These are phyloP conservation scores for Helenozyma rhizophorensis DNA, from an alignment of 805 yeast species.

Conservation along the genomic window DNA sequence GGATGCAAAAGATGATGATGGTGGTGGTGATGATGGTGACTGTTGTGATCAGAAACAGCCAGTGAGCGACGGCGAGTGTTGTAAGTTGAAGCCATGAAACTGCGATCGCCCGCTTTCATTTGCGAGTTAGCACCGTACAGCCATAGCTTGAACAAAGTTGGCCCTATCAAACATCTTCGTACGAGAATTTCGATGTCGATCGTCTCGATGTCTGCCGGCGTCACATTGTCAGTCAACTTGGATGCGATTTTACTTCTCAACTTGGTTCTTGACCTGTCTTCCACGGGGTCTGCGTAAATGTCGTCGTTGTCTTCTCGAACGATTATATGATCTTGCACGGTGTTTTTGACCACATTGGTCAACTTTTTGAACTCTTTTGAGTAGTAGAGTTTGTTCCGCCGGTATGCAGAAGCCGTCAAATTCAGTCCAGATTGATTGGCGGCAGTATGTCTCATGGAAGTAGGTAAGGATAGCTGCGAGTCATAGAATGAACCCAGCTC, in stretches of 20 bases:
- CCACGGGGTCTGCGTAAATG: conserved; percentile 6
- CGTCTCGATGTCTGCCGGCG: conserved; percentile 39
- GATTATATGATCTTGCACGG: conserved; percentile 58
- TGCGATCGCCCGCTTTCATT: no score
- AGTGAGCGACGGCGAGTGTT: no score
- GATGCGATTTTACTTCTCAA: conserved; percentile 29
- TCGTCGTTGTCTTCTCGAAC: conserved; percentile 16
- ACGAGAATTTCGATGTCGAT: conserved; percentile 34
- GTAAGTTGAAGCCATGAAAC: no score
- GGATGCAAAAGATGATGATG: conserved; percentile 1
- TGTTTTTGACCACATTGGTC: conserved; percentile 64
- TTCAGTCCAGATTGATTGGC: neutral
- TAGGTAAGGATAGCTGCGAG: conserved; percentile 1
- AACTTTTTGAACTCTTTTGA: conserved; percentile 45
- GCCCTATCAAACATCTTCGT: conserved; percentile 28
- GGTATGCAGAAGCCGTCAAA: conserved; percentile 14
- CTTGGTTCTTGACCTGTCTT: conserved; percentile 19
- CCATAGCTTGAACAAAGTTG: conserved; percentile 31
- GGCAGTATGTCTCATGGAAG: neutral
- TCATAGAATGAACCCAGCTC: conserved; percentile 1
- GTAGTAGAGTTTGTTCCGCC: conserved; percentile 28
- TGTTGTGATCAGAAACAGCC: no score
- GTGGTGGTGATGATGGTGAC: conserved; percentile 2
- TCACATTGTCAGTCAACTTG: conserved; percentile 30
- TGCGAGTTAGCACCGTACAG: neutral